Percentiles rank a stretch among this genome's conserved stretches.
These are phyloP conservation scores for Nicotiana tomentosiformis DNA, from an alignment of 257 asterid genomes.

Conservation along the genomic window DNA sequence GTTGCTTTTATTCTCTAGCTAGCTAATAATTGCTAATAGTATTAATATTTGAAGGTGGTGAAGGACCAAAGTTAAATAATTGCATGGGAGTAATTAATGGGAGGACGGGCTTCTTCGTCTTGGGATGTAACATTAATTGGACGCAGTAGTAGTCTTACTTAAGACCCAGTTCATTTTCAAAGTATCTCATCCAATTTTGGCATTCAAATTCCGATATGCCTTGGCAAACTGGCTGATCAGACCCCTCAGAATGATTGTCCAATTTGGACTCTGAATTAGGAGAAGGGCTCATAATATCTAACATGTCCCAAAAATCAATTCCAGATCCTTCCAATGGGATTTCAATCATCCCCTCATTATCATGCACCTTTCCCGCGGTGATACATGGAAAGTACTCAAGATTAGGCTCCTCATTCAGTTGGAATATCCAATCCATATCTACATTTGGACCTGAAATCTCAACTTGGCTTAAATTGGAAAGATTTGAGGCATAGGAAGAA, in stretches of 20 bases:
- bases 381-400: not conserved
- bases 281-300: constrained; percentile 22
- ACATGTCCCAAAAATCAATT: constrained; percentile 34
- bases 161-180: constrained; percentile 59
- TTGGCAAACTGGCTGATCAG: not conserved
- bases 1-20: not conserved
- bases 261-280: not conserved
- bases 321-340: constrained; percentile 32
- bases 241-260: not conserved
- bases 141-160: not conserved
- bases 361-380: not conserved
- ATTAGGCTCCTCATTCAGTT: not conserved
- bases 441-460: not conserved
- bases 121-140: not conserved
- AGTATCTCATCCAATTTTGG: constrained; percentile 39
- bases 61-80: not conserved
- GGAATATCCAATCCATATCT: constrained; percentile 1
- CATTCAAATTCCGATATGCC: constrained; percentile 14
- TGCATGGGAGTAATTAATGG: not conserved
- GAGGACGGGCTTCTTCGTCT: no score
- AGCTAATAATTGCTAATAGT: not conserved
- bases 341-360: constrained; percentile 16
- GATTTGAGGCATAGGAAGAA: constrained; percentile 18
- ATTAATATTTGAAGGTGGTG: not conserved
- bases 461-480: constrained; percentile 8